Percentiles rank a stretch among this genome's conserved stretches.
Evolutionary conservation across 768 basidiomycete genomes (phyloP).

Genomic region (Dioszegia crocea): DNA sequence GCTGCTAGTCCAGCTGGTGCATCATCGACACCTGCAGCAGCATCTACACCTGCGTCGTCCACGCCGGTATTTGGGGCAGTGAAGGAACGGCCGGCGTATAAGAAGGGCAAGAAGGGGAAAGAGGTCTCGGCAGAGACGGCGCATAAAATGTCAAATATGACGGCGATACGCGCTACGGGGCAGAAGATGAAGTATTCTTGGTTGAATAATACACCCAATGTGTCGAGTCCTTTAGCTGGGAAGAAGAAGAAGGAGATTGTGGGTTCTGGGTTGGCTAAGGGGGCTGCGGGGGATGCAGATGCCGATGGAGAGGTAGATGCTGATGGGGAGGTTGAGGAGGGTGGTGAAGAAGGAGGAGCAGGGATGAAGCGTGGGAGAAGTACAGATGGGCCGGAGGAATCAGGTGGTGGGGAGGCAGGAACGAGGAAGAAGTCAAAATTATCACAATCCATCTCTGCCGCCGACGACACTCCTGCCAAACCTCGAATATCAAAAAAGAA

Average conservation of each 20-base stretch:
- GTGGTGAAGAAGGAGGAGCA: neutral
- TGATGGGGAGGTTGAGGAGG: neutral
- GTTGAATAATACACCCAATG: slow-evolving; percentile 29
- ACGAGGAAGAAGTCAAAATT: slow-evolving; percentile 16
- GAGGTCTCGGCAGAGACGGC: slow-evolving; percentile 34
- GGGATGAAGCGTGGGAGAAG: neutral
- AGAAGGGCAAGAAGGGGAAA: slow-evolving; percentile 17
- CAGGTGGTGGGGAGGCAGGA: neutral
- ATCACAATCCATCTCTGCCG: neutral
- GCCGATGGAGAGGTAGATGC: slow-evolving; percentile 13
- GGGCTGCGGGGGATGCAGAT: neutral
- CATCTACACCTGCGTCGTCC: neutral
- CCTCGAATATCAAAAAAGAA: slow-evolving; percentile 5
- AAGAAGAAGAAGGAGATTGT: slow-evolving; percentile 18
- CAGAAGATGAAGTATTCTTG: slow-evolving; percentile 36
- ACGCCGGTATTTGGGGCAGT: slow-evolving; percentile 32
- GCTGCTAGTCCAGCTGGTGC: neutral
- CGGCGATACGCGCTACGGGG: slow-evolving; percentile 32
- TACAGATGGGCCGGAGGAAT: neutral
- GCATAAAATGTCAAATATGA: slow-evolving; percentile 36
- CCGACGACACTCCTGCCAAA: neutral
- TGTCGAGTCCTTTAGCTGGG: slow-evolving; percentile 29
- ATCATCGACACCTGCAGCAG: neutral
- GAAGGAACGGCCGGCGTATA: slow-evolving; percentile 10
- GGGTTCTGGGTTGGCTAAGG: neutral